phyloP scores from a whole-genome alignment of 208 protist species.

The Leishmania lainsoni region DNA sequence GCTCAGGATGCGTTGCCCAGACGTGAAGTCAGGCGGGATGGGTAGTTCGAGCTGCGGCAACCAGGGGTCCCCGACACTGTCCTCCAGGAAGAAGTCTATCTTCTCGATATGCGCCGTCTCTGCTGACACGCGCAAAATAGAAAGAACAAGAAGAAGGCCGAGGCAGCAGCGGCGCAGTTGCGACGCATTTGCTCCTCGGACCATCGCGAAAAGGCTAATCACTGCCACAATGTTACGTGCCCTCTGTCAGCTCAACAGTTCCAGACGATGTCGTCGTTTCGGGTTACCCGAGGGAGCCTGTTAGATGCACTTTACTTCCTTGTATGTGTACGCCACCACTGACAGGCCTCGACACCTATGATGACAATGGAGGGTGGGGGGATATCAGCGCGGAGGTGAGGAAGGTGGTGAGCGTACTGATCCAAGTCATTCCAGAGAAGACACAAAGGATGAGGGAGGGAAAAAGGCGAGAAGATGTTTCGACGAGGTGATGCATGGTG shows the following conservation, averaged over 20 bases:
- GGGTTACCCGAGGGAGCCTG: background rate
- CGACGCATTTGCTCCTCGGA: background rate
- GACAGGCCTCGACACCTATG: background rate
- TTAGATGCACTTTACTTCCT: background rate
- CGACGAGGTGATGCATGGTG: background rate
- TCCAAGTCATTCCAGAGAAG: background rate
- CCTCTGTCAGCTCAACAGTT: background rate
- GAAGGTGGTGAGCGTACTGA: background rate
- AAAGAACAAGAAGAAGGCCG: background rate
- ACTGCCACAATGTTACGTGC: background rate
- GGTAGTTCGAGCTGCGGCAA: constrained; percentile 22
- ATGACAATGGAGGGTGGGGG: no score
- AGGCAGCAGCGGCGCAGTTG: background rate
- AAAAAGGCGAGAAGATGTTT: background rate
- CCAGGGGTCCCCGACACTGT: constrained; percentile 17
- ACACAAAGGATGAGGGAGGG: background rate
- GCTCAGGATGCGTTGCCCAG: constrained; percentile 10
- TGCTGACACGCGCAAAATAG: background rate
- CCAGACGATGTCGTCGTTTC: background rate
- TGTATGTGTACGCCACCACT: background rate
- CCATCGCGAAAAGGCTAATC: background rate
- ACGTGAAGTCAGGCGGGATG: constrained; percentile 6
- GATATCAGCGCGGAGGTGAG: background rate
- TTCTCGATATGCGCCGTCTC: background rate
- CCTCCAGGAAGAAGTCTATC: background rate